Percentiles rank a stretch among this genome's conserved stretches.
phyloP scores from a whole-genome alignment of 2,329 filamentous ascomycete species.

The Dactylella cylindrospora region DNA sequence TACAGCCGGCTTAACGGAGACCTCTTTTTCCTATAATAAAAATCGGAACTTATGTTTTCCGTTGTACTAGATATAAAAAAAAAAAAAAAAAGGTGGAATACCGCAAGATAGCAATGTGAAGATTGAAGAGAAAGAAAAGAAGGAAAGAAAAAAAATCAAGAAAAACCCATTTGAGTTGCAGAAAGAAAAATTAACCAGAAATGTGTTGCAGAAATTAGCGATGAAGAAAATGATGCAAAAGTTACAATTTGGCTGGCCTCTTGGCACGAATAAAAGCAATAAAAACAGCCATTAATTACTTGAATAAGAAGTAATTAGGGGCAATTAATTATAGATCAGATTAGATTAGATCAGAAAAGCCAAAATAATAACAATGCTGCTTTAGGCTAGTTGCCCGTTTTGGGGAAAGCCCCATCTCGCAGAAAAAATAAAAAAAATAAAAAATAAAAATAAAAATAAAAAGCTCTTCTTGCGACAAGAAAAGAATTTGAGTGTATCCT shows the following conservation, averaged over 20 bases:
- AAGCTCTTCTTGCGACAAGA: too few species aligned
- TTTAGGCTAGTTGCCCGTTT: conserved; percentile 1
- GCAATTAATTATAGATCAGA: too few species aligned
- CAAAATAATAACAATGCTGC: too few species aligned
- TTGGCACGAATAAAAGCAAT: too few species aligned
- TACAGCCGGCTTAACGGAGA: conserved; percentile 38
- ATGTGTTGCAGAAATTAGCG: conserved; percentile 38
- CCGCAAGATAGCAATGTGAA: background rate
- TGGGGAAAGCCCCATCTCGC: background rate
- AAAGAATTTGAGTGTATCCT: background rate
- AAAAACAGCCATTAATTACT: conserved; percentile 1
- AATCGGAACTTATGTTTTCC: too few species aligned
- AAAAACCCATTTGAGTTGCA: too few species aligned
- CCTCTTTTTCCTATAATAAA: conserved; percentile 25
- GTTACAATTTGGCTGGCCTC: too few species aligned
- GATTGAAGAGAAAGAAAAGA: conserved; percentile 26
- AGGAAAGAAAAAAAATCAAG: conserved; percentile 27
- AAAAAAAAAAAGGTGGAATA: background rate
- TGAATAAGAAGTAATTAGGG: background rate
- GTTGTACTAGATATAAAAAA: too few species aligned
- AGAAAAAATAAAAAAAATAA: too few species aligned
- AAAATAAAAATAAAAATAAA: too few species aligned
- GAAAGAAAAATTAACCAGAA: too few species aligned
- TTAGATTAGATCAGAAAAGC: conserved; percentile 19
- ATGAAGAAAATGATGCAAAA: conserved; percentile 24